Base-by-base conservation (phyloP, 495 filamentous ascomycete genomes). In the Amorphotheca resinae region DNA sequence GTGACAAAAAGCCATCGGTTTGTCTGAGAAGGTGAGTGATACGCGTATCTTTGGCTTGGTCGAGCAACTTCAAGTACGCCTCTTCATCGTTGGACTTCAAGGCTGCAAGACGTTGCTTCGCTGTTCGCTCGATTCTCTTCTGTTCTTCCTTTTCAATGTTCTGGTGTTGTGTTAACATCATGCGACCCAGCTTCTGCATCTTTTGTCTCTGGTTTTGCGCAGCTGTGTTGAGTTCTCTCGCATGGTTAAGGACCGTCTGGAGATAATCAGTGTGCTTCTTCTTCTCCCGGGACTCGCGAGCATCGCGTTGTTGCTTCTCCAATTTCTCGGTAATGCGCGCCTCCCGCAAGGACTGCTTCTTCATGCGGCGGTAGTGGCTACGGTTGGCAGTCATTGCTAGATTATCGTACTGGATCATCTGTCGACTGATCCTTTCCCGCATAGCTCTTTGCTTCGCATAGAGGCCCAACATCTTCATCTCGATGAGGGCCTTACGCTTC, bases 111-210 rank as follows among this genome's bases (percentile, higher is more conserved):
- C 91, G 93, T 64, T 96, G 91, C 67, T 95, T 96, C 22, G 91
- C 91, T 11, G 88, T 98, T 42, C 93, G 74, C 62, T 98, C 91
- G 50, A 96, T 78, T 48, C 91, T 80, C 64, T 91, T 93, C 70
- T 95, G 89, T 67, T 98, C 91, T 67, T 98, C 91, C 60, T 95
- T 94, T 63, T 96, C 91, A 62, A 96, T 95, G 60, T 87, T 80
- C 64, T 88, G 83, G 55, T 98, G 91, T 26, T 93, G 87, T 32
- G 70, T 57, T 23, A 84, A 64, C 84, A 95, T 94, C 61, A 83
- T 73, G 14, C 85, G 80, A 39, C 87, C 85, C 40, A 95, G 63
- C 63, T 93, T 95, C 55, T 85, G 79, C 49, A 78, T 70, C 50
- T 88, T 85, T 17, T 53, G 53, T 46, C 67, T 64, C 56, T 87